Percentiles rank a stretch among this genome's conserved stretches.
phyloP scores from a whole-genome alignment of 108 stramenopile species.

The Schizochytrium sp. region DNA sequence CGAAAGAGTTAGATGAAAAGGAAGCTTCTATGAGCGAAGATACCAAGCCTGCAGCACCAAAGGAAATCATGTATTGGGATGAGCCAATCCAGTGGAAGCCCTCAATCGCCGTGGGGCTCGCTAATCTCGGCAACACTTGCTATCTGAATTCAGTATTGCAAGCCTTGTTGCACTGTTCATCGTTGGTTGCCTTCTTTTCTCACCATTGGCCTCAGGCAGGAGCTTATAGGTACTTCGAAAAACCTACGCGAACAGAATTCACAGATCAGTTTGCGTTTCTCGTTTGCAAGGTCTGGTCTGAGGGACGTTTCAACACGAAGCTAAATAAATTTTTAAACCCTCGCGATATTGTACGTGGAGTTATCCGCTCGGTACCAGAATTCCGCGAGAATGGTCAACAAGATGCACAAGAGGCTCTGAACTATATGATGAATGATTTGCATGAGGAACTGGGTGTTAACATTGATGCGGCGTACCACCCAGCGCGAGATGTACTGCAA shows the following conservation, averaged over 20 bases:
- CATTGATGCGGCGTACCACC: neutral
- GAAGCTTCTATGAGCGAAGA: too few relatives aligned
- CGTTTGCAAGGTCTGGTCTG: neutral
- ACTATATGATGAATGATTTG: slow-evolving; percentile 88
- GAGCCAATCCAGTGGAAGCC: slow-evolving; percentile 40
- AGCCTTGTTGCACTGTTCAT: slow-evolving; percentile 34
- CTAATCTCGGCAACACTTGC: slow-evolving; percentile 63
- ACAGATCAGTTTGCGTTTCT: neutral
- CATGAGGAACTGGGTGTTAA: slow-evolving; percentile 80
- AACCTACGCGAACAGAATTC: neutral
- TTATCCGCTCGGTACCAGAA: slow-evolving; percentile 85
- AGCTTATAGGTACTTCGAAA: neutral
- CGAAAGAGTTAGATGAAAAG: too few relatives aligned
- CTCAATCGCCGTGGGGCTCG: slow-evolving; percentile 60
- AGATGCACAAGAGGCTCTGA: slow-evolving; percentile 89
- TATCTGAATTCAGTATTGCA: slow-evolving; percentile 57
- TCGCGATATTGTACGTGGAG: slow-evolving; percentile 66
- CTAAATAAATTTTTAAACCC: slow-evolving; percentile 28
- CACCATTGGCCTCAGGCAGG: slow-evolving; percentile 49
- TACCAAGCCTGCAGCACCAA: too few relatives aligned
- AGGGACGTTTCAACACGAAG: neutral
- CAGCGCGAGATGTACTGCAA: slow-evolving; percentile 4
- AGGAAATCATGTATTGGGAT: slow-evolving; percentile 13
- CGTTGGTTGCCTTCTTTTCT: slow-evolving; percentile 46
- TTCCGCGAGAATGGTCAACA: slow-evolving; percentile 91